Base-by-base conservation (phyloP, 202 grass and related monocot genomes). In the Musa balbisiana region DNA sequence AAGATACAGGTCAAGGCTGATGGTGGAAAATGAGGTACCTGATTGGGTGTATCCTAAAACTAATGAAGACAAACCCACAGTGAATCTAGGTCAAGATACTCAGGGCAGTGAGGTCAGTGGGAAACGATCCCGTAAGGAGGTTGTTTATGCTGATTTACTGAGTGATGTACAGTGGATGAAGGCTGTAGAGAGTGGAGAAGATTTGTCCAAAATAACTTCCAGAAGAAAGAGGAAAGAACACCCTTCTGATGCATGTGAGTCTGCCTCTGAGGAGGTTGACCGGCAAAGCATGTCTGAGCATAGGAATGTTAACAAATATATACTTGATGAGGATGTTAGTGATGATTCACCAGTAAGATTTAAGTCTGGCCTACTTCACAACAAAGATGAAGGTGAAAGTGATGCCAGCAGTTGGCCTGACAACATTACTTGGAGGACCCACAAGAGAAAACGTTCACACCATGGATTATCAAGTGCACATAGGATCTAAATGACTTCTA, bases 81-180 rank as follows among this genome's bases (percentile, higher is more conserved):
- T 72, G 77, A 62, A 68, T 13, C 75, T 83, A 74, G 67, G 23
- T 51, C 79, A 79, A 13, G 84, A 86, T 75, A 72, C 73, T 62
- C 63, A 73, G 51, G 87, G 83, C 69, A 80, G 75, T 67, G 64
- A 86, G 54, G 23, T 93, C 64, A 82, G 69, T 58, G 76, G 85
- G 0, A 98, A 94, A 78, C 89, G 95, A 77, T 91, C 82, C 2
- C 81, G 91, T 68, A 98, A 98, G 77, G 95, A 98, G 80, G 88
- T 99, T 20, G 84, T 99, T 73, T 99, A 99, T 89, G 80, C 89
- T 8, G 95, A 99, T 77, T 82, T 86, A 20, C 77, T 94, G 67
- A 84, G 80, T 71, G 95, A 99, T 76, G 53, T 81, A 19, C 91
- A 94, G 73, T 94, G 95, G 95, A 92, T 88, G 91, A 99, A 92